phyloP scores from a whole-genome alignment of 768 basidiomycete genomes.

The Pleurotus djamor region DNA sequence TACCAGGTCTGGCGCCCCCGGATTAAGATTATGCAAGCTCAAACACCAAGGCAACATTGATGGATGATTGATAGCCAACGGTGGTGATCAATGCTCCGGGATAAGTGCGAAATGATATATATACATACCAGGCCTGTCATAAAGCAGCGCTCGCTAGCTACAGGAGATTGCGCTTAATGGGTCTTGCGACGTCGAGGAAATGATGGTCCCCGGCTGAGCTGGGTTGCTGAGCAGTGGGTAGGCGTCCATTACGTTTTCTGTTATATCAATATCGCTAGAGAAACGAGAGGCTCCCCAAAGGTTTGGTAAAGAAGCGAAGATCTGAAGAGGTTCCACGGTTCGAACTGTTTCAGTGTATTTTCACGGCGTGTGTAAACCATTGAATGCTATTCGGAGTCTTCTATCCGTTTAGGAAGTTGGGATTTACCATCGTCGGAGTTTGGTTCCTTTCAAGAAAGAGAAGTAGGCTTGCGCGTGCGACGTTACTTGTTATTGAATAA shows the following conservation, averaged over 20 bases:
- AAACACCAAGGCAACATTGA: conserved; percentile 5
- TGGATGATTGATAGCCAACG: conserved; percentile 8
- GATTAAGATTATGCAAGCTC: conserved; percentile 5
- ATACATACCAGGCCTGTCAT: background rate
- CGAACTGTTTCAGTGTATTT: background rate
- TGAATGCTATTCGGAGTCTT: background rate
- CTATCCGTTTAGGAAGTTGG: background rate
- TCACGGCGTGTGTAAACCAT: background rate
- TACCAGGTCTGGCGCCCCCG: background rate
- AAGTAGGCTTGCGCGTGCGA: no score
- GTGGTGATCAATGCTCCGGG: conserved; percentile 6
- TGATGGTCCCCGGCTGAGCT: background rate
- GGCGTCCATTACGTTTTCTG: background rate
- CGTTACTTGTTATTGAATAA: no score
- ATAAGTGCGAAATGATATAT: background rate
- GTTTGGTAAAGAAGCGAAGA: background rate
- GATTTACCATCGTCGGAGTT: background rate
- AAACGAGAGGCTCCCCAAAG: background rate
- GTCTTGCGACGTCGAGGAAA: background rate
- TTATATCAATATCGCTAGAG: background rate
- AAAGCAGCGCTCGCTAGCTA: background rate
- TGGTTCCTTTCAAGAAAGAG: no score
- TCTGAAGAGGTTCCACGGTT: background rate
- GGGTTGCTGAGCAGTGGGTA: background rate
- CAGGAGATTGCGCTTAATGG: background rate